phyloP scores from a whole-genome alignment of 345 rosid species.

The Citrus hindsii region DNA sequence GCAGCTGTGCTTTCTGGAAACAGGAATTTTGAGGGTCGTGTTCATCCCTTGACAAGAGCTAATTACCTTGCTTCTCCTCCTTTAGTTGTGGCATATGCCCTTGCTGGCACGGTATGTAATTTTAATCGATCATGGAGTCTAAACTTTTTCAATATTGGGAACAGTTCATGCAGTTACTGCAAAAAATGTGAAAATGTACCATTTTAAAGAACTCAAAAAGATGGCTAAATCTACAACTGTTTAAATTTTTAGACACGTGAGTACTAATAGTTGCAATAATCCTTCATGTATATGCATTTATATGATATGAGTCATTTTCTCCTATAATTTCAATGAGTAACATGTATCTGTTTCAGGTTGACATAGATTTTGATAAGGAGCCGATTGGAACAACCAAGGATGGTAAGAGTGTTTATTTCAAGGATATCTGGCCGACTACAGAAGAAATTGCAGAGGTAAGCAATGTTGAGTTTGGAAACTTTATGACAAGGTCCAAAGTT shows the following conservation, averaged over 20 bases:
- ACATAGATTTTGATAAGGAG: slow-evolving; percentile 90
- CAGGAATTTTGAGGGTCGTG: slow-evolving; percentile 97
- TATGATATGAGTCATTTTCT: background rate
- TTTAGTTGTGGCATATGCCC: slow-evolving; percentile 96
- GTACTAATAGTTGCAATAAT: background rate
- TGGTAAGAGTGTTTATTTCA: slow-evolving; percentile 74
- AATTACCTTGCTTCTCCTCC: slow-evolving; percentile 99
- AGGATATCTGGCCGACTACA: slow-evolving; percentile 92
- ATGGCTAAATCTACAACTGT: background rate
- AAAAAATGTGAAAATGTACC: background rate
- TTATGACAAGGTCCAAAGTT: background rate
- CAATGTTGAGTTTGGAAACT: background rate
- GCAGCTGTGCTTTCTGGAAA: slow-evolving; percentile 97
- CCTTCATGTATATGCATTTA: background rate
- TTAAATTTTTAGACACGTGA: background rate
- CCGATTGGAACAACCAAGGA: slow-evolving; percentile 90
- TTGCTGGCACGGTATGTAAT: slow-evolving; percentile 88
- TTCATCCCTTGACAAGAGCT: slow-evolving; percentile 96
- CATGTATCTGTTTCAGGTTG: slow-evolving; percentile 50
- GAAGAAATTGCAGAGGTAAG: slow-evolving; percentile 91
- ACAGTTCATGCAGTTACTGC: background rate
- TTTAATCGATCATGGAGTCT: background rate
- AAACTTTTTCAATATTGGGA: background rate
- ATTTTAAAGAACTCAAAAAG: background rate
- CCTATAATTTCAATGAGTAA: background rate